phyloP scores from a whole-genome alignment of 495 filamentous ascomycete species.

The Entonaema liquescens region DNA sequence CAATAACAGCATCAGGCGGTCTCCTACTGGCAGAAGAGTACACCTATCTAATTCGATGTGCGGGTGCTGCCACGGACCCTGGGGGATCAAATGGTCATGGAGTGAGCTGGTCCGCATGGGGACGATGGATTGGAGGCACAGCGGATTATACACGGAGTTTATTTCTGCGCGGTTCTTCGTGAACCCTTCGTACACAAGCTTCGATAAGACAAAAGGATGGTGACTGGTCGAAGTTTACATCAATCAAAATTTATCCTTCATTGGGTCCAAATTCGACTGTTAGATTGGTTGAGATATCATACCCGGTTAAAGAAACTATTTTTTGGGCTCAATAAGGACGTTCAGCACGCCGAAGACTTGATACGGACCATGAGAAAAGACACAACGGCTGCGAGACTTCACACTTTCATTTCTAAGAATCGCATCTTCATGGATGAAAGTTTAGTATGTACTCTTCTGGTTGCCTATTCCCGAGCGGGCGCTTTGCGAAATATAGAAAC shows the following conservation, averaged over 20 bases:
- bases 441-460: slow-evolving; percentile 42
- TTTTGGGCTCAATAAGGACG: slow-evolving; percentile 44
- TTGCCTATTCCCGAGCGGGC: slow-evolving; percentile 45
- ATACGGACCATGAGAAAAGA: slow-evolving; percentile 40
- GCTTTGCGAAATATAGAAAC: slow-evolving; percentile 29
- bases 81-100: slow-evolving; percentile 38
- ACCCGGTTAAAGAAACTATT: slow-evolving; percentile 18
- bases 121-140: slow-evolving; percentile 26
- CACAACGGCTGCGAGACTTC: slow-evolving; percentile 17
- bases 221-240: slow-evolving; percentile 45
- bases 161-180: slow-evolving; percentile 50
- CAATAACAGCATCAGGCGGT: slow-evolving; percentile 37
- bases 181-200: slow-evolving; percentile 47
- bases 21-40: slow-evolving; percentile 44
- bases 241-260: slow-evolving; percentile 16
- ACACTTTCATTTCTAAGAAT: slow-evolving; percentile 1
- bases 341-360: slow-evolving; percentile 39
- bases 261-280: neutral
- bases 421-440: slow-evolving; percentile 48
- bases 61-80: slow-evolving; percentile 47
- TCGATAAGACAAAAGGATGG: slow-evolving; percentile 43
- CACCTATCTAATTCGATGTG: slow-evolving; percentile 45
- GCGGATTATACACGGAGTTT: slow-evolving; percentile 42
- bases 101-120: slow-evolving; percentile 21
- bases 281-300: slow-evolving; percentile 30